Evolutionary conservation across 257 asterid genomes (phyloP), one percentile per base, ranked within the genome.

Genomic region (Linderniella brevidens): DNA sequence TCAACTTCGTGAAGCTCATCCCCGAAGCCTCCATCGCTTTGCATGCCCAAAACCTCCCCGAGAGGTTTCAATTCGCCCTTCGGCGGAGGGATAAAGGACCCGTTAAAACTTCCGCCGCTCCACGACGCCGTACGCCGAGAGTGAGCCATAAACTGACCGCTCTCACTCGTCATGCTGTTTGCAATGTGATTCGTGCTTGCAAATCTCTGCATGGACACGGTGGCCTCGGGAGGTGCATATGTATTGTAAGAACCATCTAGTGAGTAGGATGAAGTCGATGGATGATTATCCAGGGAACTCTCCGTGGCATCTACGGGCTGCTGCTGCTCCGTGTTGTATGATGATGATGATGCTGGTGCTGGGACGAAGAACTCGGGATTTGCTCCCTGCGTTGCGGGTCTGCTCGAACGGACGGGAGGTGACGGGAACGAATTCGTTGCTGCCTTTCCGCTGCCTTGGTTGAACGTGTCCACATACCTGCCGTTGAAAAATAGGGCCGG

Each of bases 1-100:
- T 90, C 93, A 36, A 90, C 96, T 66, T 90, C 98, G 3, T 88
- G 94, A 51, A 88, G 87, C 39, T 84, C 97, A 13, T 83, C 98
- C 36, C 86, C 85, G 13, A 43, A 58, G 63, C 82, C 67, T 40
- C 73, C 69, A 32, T 62, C 68, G 17, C 41, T 62, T 6, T 25
- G 66, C 62, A 76, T 67, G 58, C 77, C 70, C 68, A 64, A 49
- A 43, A 72, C 70, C 61, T 77, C 79, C 25, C 90, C 84, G 0
- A 73, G 59, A 41, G 80, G 79, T 62, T 64, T 79, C 8, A 48
- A 18, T 35, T 64, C 73, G 11, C 66, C 42, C 45, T 16, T 48
- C 35, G 12, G 54, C 35, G 71, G 62, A 43, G 88, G 76, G 37
- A 73, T 58, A 14, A 41, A 55, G 7, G 76, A 53, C 48, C 59